Evolutionary conservation across 139 green algal genomes (phyloP).

Genomic region (Chlorella sp.): DNA sequence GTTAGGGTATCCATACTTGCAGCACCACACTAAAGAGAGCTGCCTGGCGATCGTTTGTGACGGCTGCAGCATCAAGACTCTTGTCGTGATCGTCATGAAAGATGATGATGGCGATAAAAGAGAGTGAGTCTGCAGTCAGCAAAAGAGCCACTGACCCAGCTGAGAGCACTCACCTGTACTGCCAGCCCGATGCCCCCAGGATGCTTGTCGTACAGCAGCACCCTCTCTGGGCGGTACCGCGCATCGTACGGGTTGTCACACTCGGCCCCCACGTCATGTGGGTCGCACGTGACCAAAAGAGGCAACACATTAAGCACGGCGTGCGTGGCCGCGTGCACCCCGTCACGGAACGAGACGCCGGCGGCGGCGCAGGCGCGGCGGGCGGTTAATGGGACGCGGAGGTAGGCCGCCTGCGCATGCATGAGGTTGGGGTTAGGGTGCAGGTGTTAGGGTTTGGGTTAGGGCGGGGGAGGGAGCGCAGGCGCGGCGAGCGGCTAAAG

Average conservation of each 20-base stretch:
- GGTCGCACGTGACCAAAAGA: slow-evolving; percentile 62
- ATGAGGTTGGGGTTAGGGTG: too few species aligned
- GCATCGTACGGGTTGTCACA: slow-evolving; percentile 74
- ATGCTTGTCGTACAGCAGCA: slow-evolving; percentile 92
- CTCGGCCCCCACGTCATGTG: slow-evolving; percentile 28
- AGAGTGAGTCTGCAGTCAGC: not conserved
- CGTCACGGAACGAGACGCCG: slow-evolving; percentile 61
- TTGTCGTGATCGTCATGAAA: too few species aligned
- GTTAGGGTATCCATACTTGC: not conserved
- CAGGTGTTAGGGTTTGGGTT: too few species aligned
- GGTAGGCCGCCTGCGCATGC: slow-evolving; percentile 65
- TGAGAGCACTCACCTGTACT: slow-evolving; percentile 36
- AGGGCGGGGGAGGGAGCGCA: slow-evolving; percentile 34
- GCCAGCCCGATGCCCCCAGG: slow-evolving; percentile 78
- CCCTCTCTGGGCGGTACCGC: slow-evolving; percentile 75
- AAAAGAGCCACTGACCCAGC: not conserved
- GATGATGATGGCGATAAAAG: not conserved
- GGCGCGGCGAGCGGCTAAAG: slow-evolving; percentile 33
- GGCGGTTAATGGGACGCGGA: slow-evolving; percentile 65
- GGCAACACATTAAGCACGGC: slow-evolving; percentile 87
- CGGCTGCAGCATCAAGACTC: not conserved
- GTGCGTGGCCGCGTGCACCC: slow-evolving; percentile 82
- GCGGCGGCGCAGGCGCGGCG: slow-evolving; percentile 22
- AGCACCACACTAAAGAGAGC: not conserved
- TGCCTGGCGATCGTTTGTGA: too few species aligned